Conservation (phyloP, 495 filamentous ascomycete species). For the Penicillium turbatum region DNA sequence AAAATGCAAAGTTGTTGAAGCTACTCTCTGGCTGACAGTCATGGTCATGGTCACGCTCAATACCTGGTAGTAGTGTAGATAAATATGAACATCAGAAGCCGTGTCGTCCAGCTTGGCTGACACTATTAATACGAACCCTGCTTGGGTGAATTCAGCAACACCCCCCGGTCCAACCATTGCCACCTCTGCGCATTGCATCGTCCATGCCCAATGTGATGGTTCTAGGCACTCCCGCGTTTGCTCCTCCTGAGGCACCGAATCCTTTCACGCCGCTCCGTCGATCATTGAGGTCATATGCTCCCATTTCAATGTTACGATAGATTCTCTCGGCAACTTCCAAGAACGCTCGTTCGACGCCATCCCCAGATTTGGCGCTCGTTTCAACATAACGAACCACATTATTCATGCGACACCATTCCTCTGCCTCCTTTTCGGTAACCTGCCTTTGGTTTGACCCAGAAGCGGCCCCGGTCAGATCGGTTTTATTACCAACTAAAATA, state of each 20-base stretch:
- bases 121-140: neutral
- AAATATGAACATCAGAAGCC: neutral
- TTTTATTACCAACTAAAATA: constrained; percentile 92
- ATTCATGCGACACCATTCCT: constrained; percentile 80
- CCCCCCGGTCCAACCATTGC: constrained; percentile 40
- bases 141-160: constrained; percentile 41
- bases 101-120: neutral
- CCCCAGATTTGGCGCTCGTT: constrained; percentile 91
- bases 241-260: constrained; percentile 50
- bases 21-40: neutral
- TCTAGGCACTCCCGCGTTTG: constrained; percentile 38
- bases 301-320: constrained; percentile 89
- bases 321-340: constrained; percentile 89
- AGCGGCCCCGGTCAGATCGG: constrained; percentile 60
- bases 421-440: constrained; percentile 73
- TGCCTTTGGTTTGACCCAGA: constrained; percentile 62
- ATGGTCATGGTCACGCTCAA: neutral
- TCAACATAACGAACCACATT: constrained; percentile 86
- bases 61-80: neutral
- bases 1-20: neutral
- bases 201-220: constrained; percentile 57
- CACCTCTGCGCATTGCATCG: constrained; percentile 47
- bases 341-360: constrained; percentile 89
- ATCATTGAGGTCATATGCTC: constrained; percentile 92
- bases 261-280: constrained; percentile 90